Conservation (phyloP, 1,139 yeast species). For the Magnusiomyces ingens region DNA sequence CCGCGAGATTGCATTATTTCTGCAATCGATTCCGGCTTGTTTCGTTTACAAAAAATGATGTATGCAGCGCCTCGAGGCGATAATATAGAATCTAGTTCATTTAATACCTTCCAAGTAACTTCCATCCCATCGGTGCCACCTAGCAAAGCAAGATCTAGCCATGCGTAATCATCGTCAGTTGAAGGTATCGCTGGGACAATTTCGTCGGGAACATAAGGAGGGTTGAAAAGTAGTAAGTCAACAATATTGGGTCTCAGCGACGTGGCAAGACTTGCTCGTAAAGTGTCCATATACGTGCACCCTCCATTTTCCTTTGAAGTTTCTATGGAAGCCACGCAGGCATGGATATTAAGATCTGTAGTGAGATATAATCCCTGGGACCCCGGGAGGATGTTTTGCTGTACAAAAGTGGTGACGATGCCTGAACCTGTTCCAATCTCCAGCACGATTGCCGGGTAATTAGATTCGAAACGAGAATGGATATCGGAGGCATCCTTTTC, state of each 20-base stretch:
- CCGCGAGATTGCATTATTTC: slow-evolving; percentile 42
- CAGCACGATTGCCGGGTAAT: slow-evolving; percentile 47
- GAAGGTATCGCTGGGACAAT: slow-evolving; percentile 45
- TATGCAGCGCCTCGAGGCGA: slow-evolving; percentile 65
- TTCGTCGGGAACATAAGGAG: slow-evolving; percentile 87
- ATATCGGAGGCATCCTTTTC: slow-evolving; percentile 46
- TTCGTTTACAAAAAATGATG: slow-evolving; percentile 78
- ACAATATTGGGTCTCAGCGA: slow-evolving; percentile 43
- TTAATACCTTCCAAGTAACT: slow-evolving; percentile 60
- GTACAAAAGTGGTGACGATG: slow-evolving; percentile 68
- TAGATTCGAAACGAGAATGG: background rate
- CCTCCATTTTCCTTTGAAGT: slow-evolving; percentile 49
- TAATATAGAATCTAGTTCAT: slow-evolving; percentile 44
- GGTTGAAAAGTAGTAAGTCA: slow-evolving; percentile 78
- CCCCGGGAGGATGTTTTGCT: slow-evolving; percentile 42
- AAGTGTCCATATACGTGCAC: slow-evolving; percentile 42
- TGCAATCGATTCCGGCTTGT: slow-evolving; percentile 61
- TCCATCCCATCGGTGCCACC: slow-evolving; percentile 92
- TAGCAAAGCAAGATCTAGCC: slow-evolving; percentile 83
- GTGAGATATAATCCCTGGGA: slow-evolving; percentile 46
- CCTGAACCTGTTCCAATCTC: slow-evolving; percentile 95
- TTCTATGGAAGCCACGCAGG: slow-evolving; percentile 48
- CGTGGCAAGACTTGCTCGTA: slow-evolving; percentile 52
- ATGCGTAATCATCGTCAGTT: slow-evolving; percentile 39
- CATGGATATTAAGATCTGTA: slow-evolving; percentile 75